Evolutionary conservation across 2,329 filamentous ascomycete genomes (phyloP).

Genomic region (Fusarium sp.): DNA sequence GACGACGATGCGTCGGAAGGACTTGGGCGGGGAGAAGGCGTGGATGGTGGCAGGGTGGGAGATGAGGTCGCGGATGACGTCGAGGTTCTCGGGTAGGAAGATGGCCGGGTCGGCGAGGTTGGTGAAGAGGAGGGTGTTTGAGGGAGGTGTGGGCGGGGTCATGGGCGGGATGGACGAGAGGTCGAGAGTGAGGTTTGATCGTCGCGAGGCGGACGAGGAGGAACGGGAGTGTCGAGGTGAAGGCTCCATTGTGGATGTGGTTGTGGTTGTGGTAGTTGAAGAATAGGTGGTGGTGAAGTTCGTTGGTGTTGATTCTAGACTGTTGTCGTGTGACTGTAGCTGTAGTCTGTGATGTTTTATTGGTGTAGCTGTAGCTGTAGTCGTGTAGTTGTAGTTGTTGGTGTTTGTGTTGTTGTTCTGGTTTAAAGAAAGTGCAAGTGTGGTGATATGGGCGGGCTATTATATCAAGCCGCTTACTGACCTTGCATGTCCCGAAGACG

Average conservation of each 20-base stretch:
- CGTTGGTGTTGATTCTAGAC: not conserved
- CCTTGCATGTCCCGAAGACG: not conserved
- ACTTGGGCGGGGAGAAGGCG: constrained; percentile 83
- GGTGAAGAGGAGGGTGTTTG: constrained; percentile 87
- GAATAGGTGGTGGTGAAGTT: constrained; percentile 7
- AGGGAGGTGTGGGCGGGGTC: constrained; percentile 76
- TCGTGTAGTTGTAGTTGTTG: not conserved
- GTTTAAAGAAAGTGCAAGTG: constrained; percentile 2
- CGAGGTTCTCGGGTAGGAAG: constrained; percentile 79
- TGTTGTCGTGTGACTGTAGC: not conserved
- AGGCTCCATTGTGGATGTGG: constrained; percentile 47
- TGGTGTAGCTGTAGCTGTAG: not conserved
- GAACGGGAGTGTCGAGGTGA: constrained; percentile 53
- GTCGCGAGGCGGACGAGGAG: constrained; percentile 59
- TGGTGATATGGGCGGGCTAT: constrained; percentile 27
- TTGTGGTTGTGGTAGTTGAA: constrained; percentile 11
- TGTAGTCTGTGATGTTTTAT: not conserved
- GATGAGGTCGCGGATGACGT: constrained; percentile 78
- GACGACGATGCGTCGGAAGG: constrained; percentile 83
- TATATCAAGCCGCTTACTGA: constrained; percentile 12
- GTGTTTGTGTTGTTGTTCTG: not conserved
- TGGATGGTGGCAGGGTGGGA: constrained; percentile 76
- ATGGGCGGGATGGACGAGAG: constrained; percentile 78
- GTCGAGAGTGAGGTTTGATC: constrained; percentile 73
- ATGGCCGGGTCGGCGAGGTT: constrained; percentile 79